These are phyloP conservation scores for Suhomyces maxii DNA, from an alignment of 1,139 yeast genomes.

Conservation along the genomic window DNA sequence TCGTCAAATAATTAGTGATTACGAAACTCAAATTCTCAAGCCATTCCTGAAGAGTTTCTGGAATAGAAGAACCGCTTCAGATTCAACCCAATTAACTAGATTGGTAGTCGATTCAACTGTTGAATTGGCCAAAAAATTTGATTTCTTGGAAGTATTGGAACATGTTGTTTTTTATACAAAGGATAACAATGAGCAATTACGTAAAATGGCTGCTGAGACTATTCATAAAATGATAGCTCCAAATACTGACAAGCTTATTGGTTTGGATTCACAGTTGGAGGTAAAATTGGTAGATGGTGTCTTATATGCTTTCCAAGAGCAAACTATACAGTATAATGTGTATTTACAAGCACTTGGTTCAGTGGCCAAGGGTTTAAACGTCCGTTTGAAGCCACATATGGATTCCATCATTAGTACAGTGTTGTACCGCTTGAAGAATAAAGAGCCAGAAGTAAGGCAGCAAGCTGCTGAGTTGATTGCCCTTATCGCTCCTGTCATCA, in stretches of 20 bases:
- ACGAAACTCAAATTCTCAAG: conserved; percentile 48
- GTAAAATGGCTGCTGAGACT: conserved; percentile 79
- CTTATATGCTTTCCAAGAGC: conserved; percentile 83
- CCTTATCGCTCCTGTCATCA: conserved; percentile 66
- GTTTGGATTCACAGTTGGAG: conserved; percentile 48
- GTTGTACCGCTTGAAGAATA: conserved; percentile 72
- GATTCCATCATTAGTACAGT: conserved; percentile 74
- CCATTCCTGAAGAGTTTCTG: conserved; percentile 76
- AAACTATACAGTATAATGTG: conserved; percentile 51
- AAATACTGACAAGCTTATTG: conserved; percentile 36
- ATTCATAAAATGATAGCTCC: conserved; percentile 36
- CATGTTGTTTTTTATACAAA: conserved; percentile 60
- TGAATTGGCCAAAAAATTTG: conserved; percentile 65
- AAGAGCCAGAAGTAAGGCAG: conserved; percentile 71
- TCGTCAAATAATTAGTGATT: conserved; percentile 28
- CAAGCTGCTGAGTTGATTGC: conserved; percentile 83
- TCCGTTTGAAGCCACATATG: conserved; percentile 69
- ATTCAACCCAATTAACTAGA: conserved; percentile 45
- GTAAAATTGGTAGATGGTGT: conserved; percentile 76
- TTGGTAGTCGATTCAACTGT: conserved; percentile 76
- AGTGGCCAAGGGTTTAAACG: conserved; percentile 66
- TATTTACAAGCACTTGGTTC: conserved; percentile 67
- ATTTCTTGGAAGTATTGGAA: conserved; percentile 61
- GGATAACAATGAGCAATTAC: conserved; percentile 79
- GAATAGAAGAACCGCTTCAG: conserved; percentile 70